Base-by-base conservation (phyloP, 2,329 filamentous ascomycete species). In the Colletotrichum agaves region DNA sequence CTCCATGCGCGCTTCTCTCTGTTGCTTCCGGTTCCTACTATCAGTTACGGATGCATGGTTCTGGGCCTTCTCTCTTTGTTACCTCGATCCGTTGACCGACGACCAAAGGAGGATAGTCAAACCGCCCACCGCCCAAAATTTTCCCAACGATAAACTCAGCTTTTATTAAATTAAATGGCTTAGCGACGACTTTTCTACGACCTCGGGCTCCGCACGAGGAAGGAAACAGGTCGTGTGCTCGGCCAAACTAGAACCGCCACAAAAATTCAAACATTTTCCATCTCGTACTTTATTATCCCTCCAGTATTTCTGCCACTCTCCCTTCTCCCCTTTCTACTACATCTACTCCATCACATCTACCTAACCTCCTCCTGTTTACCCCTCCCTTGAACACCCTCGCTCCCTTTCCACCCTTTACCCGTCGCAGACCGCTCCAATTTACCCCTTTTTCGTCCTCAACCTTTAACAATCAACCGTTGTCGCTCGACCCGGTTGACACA, bases 161-260 rank as follows among this genome's bases (percentile, higher is more conserved):
- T 35, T 19, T 63, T 41, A n/a, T 44, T 50, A 37, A 27, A 46
- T 47, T 41, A 21, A 50, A 46, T 58, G n/a, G 4, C 23, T 35
- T 49, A 66, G 63, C 50, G 59, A 57, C 49, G 7, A 17, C 6
- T 46, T 47, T 58, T 43, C 31, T 31, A n/a, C 35, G 17, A 27
- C n/a, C 46, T 44, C 56, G 41, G 35, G 57, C 44, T 58, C 43
- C 56, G 49, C 66, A 61, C 62, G 43, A 69, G 64, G 52, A 64
- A 55, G 53, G 61, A 39, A 67, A 64, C 23, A 59, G 64, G 64
- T 67, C 64, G 62, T 63, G 64, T 67, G 64, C 64, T 64, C 61
- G 44, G 50, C 50, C 37, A 21, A 44, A 43, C 41, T 58, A 39
- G 55, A 64, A 39, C 44, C 53, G 47, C 63, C 35, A 59, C 63